A percentile compares a stretch with the other conserved stretches of the same genome.
Evolutionary conservation across 768 basidiomycete genomes (phyloP).

Genomic region (Termitomyces sp.): DNA sequence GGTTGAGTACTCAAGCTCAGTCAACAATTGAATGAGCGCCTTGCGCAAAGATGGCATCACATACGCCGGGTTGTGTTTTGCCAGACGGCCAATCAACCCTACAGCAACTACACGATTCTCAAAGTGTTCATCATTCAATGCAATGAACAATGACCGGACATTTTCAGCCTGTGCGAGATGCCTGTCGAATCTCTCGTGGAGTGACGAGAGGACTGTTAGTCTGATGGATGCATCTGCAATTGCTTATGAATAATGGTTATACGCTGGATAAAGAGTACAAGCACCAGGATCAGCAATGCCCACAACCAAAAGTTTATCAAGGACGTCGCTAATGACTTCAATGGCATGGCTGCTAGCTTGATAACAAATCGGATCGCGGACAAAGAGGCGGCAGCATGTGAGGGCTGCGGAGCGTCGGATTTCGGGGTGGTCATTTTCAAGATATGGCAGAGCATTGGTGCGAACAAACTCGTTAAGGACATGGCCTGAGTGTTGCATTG

Average conservation of each 20-base stretch:
- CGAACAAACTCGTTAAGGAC: constrained; percentile 95
- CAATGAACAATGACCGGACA: constrained; percentile 95
- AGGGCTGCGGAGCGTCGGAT: constrained; percentile 87
- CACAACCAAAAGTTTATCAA: constrained; percentile 92
- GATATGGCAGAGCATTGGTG: constrained; percentile 84
- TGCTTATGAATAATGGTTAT: constrained; percentile 1
- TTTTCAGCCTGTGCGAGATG: constrained; percentile 98
- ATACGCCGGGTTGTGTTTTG: constrained; percentile 95
- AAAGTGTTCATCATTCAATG: constrained; percentile 95
- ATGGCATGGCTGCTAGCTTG: constrained; percentile 96
- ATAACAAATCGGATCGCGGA: constrained; percentile 93
- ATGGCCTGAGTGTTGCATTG: constrained; percentile 58
- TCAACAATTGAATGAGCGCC: constrained; percentile 91
- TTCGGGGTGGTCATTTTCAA: constrained; percentile 89
- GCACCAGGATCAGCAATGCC: constrained; percentile 95
- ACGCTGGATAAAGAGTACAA: constrained; percentile 12
- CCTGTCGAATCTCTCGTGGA: constrained; percentile 94
- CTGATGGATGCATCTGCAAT: constrained; percentile 76
- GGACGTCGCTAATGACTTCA: constrained; percentile 96
- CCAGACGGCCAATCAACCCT: constrained; percentile 86
- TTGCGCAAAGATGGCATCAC: constrained; percentile 98
- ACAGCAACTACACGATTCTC: constrained; percentile 93
- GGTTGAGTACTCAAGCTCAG: constrained; percentile 95
- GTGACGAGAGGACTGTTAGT: constrained; percentile 77
- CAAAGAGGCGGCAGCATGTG: constrained; percentile 89